These are phyloP conservation scores for Botrytis aclada DNA, from an alignment of 2,329 filamentous ascomycete genomes.

Conservation along the genomic window DNA sequence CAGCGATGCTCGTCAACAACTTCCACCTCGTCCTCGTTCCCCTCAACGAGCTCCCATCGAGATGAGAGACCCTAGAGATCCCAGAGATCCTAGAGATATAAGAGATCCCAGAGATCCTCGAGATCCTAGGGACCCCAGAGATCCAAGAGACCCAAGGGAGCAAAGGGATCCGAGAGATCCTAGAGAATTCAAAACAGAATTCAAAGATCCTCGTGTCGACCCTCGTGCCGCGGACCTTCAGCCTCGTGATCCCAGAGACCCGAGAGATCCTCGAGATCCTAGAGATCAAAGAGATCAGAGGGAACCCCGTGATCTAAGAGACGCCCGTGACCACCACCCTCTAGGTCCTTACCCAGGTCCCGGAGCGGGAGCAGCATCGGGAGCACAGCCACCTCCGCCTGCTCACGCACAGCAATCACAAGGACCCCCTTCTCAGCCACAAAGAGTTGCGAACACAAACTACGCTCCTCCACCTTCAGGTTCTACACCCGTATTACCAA, in stretches of 20 bases:
- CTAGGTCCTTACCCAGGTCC: constrained; percentile 35
- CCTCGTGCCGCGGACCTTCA: constrained; percentile 30
- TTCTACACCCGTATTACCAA: constrained; percentile 43
- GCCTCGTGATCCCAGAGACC: constrained; percentile 31
- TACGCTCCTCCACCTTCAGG: constrained; percentile 46
- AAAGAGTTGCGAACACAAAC: constrained; percentile 59
- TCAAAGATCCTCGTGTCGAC: constrained; percentile 2
- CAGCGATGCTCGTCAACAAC: constrained; percentile 50
- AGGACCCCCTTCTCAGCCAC: constrained; percentile 43
- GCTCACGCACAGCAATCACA: constrained; percentile 14
- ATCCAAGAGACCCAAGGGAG: background rate
- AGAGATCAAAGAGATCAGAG: constrained; percentile 18
- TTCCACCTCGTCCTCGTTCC: constrained; percentile 55
- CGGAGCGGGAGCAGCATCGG: constrained; percentile 20
- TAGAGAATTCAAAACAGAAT: constrained; percentile 5
- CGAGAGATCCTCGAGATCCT: background rate
- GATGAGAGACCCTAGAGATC: constrained; percentile 1
- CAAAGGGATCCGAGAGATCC: background rate
- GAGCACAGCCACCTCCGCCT: constrained; percentile 41
- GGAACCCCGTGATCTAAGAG: constrained; percentile 10
- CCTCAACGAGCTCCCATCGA: constrained; percentile 41
- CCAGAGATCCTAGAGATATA: constrained; percentile 5
- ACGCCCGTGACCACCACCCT: constrained; percentile 29
- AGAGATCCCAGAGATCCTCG: constrained; percentile 3
- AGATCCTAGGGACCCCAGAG: constrained; percentile 3